A percentile compares a stretch with the other conserved stretches of the same genome.
Conservation (phyloP, 306 rosid genomes). For the Casuarina glauca region DNA sequence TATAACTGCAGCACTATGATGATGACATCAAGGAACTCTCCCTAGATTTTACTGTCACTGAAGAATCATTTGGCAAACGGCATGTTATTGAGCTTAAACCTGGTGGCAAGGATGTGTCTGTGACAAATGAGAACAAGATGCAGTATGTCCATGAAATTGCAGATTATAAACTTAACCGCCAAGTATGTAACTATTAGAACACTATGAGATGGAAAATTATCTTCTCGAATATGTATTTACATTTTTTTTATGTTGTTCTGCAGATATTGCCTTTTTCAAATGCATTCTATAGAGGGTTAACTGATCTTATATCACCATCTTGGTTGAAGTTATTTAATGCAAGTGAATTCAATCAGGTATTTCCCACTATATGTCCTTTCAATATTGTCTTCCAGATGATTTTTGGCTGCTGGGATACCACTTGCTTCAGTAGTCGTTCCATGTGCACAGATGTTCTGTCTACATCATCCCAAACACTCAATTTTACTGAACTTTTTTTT, state of each 20-base stretch:
- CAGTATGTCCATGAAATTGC: constrained; percentile 98
- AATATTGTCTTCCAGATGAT: constrained; percentile 11
- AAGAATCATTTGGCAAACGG: constrained; percentile 83
- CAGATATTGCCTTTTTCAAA: constrained; percentile 88
- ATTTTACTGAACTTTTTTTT: neutral
- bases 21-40: constrained; percentile 80
- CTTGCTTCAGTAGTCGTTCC: neutral
- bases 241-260: constrained; percentile 40
- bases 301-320: constrained; percentile 91
- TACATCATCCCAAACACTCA: too few relatives aligned
- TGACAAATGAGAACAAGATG: constrained; percentile 86
- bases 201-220: neutral
- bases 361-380: constrained; percentile 18
- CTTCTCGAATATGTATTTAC: constrained; percentile 29
- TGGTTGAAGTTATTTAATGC: constrained; percentile 97
- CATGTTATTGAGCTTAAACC: constrained; percentile 81
- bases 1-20: constrained; percentile 69
- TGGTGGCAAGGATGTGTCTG: constrained; percentile 85
- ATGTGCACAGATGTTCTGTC: too few relatives aligned
- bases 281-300: constrained; percentile 84
- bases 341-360: constrained; percentile 96
- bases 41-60: constrained; percentile 94
- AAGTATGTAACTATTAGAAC: constrained; percentile 50
- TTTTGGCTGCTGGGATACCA: constrained; percentile 5
- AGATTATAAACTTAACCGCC: constrained; percentile 92